These are phyloP conservation scores for Jamesozyma rosinii DNA, from an alignment of 805 yeast species.

Conservation along the genomic window DNA sequence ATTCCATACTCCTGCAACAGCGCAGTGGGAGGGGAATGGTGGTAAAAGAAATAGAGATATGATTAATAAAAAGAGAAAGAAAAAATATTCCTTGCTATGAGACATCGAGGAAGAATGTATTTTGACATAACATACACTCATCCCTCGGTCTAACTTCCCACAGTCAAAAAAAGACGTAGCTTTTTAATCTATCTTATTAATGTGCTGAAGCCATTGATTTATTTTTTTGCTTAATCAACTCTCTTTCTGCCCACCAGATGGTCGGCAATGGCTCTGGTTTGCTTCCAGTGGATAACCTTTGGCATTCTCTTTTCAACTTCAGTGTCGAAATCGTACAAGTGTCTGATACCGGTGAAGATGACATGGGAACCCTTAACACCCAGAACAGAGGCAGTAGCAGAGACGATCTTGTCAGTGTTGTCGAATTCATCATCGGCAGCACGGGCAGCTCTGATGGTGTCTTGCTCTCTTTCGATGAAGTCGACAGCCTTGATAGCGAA, in stretches of 20 bases:
- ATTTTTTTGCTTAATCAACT: conserved; percentile 7
- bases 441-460: conserved; percentile 21
- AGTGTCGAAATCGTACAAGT: conserved; percentile 80
- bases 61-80: background rate
- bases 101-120: background rate
- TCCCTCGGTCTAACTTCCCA: background rate
- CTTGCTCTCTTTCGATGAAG: conserved; percentile 45
- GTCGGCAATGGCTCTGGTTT: conserved; percentile 68
- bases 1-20: background rate
- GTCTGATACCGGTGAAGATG: conserved; percentile 62
- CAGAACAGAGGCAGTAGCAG: conserved; percentile 64
- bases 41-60: too few relatives aligned
- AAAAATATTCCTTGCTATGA: background rate
- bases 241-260: conserved; percentile 66
- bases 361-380: conserved; percentile 76
- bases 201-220: background rate
- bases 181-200: background rate
- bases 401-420: conserved; percentile 27
- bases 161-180: background rate
- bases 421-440: conserved; percentile 27
- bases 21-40: background rate
- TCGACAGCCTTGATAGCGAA: conserved; percentile 61
- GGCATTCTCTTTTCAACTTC: conserved; percentile 77
- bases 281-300: conserved; percentile 75
- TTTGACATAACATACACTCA: background rate